phyloP scores from a whole-genome alignment of 768 basidiomycete genomes.

The Podaxis mareebaensis region DNA sequence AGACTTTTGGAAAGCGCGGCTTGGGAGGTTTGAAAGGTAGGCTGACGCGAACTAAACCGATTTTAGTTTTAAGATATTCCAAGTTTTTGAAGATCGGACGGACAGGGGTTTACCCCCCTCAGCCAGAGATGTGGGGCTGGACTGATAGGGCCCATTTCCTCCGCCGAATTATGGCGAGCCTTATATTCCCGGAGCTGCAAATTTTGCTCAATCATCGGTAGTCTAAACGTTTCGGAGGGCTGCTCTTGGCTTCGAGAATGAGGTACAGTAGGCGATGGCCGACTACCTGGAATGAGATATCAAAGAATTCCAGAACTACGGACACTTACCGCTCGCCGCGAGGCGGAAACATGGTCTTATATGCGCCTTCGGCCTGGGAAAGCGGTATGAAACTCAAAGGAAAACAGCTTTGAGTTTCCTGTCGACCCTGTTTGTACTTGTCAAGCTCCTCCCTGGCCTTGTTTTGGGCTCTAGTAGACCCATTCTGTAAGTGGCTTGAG shows the following conservation, averaged over 20 bases:
- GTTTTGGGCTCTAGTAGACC: background rate
- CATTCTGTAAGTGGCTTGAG: background rate
- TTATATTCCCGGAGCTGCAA: background rate
- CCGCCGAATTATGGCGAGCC: background rate
- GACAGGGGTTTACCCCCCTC: background rate
- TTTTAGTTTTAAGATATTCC: too few relatives aligned
- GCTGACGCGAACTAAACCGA: background rate
- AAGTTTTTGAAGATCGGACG: background rate
- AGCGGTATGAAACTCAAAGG: slow-evolving; percentile 33
- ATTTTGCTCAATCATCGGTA: too few relatives aligned
- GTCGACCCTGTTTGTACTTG: slow-evolving; percentile 6
- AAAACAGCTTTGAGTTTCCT: slow-evolving; percentile 17
- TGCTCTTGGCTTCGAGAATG: background rate
- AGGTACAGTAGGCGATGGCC: background rate
- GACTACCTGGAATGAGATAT: background rate
- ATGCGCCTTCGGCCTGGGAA: slow-evolving; percentile 27
- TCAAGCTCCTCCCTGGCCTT: background rate
- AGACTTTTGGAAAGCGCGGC: background rate
- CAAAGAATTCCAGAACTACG: background rate
- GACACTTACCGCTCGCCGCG: slow-evolving; percentile 14
- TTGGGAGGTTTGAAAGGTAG: background rate
- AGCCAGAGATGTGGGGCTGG: background rate
- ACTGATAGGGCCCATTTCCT: background rate
- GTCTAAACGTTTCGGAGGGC: too few relatives aligned
- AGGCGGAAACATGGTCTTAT: slow-evolving; percentile 20